phyloP scores from a whole-genome alignment of 2,329 filamentous ascomycete species.

The Fusarium humuli region DNA sequence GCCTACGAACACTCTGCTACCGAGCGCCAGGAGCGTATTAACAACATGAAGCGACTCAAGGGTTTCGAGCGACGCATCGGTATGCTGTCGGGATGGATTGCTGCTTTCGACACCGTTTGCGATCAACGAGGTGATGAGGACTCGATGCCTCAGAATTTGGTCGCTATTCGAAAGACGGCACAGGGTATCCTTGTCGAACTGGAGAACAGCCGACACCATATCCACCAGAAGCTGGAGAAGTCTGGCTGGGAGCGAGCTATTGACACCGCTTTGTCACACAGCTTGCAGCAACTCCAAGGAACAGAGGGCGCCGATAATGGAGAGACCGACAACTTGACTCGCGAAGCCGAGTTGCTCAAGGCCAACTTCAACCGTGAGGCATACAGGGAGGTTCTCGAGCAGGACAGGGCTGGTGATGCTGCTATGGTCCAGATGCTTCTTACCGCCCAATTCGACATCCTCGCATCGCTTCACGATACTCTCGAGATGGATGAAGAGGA shows the following conservation, averaged over 20 bases:
- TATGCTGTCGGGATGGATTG: constrained; percentile 91
- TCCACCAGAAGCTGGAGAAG: constrained; percentile 84
- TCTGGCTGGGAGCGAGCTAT: constrained; percentile 88
- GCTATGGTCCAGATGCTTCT: constrained; percentile 84
- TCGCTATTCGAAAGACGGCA: constrained; percentile 86
- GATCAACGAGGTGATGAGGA: constrained; percentile 67
- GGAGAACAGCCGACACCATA: constrained; percentile 89
- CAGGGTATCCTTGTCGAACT: constrained; percentile 89
- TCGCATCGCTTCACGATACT: constrained; percentile 84
- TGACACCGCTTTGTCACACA: constrained; percentile 88
- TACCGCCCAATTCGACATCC: constrained; percentile 90
- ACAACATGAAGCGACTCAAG: constrained; percentile 83
- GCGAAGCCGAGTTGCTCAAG: constrained; percentile 89
- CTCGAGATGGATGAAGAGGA: constrained; percentile 85
- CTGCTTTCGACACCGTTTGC: constrained; percentile 86
- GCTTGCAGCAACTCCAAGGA: constrained; percentile 81
- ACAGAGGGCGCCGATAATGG: constrained; percentile 58
- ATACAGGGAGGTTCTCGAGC: constrained; percentile 80
- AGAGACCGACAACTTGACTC: constrained; percentile 77
- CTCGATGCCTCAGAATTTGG: constrained; percentile 74
- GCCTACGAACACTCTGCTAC: constrained; percentile 84
- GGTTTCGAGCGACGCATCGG: constrained; percentile 87
- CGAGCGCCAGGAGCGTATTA: constrained; percentile 83
- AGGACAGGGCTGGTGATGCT: constrained; percentile 84
- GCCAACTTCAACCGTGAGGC: constrained; percentile 84